Evolutionary conservation across 768 basidiomycete species (phyloP).

Genomic region (Pulveroboletus sp.): DNA sequence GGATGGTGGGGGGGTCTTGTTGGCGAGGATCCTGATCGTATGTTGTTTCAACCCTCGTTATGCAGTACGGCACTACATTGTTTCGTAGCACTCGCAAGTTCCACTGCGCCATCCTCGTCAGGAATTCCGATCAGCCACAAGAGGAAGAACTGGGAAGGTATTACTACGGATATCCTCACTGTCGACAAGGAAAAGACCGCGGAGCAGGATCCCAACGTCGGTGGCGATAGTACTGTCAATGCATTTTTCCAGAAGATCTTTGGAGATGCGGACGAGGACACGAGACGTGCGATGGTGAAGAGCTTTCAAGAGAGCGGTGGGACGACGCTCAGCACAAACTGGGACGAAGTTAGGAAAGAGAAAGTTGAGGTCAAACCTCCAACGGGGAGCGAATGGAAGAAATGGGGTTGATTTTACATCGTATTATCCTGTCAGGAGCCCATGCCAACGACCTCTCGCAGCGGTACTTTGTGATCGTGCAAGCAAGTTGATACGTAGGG

Average conservation of each 20-base stretch:
- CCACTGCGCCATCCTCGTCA: constrained; percentile 32
- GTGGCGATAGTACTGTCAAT: constrained; percentile 84
- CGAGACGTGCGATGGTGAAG: constrained; percentile 95
- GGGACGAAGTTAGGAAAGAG: constrained; percentile 77
- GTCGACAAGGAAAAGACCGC: constrained; percentile 64
- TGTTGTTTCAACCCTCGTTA: constrained; percentile 24
- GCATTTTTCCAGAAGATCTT: constrained; percentile 90
- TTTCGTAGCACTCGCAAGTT: constrained; percentile 14
- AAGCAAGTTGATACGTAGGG: no score
- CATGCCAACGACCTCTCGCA: not conserved
- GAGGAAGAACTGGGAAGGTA: constrained; percentile 86
- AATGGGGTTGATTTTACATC: constrained; percentile 47
- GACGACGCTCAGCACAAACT: constrained; percentile 93
- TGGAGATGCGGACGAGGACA: constrained; percentile 85
- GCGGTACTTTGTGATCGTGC: no score
- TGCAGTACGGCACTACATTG: not conserved
- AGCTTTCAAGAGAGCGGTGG: constrained; percentile 94
- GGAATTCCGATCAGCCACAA: constrained; percentile 34
- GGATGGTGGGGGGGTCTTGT: constrained; percentile 75
- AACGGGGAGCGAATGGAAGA: constrained; percentile 77
- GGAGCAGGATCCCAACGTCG: constrained; percentile 83
- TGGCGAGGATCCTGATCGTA: constrained; percentile 74
- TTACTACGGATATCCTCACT: constrained; percentile 62
- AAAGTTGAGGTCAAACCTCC: constrained; percentile 79
- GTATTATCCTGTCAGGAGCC: not conserved